Evolutionary conservation across 73 alveolate genomes (phyloP).

Genomic region (Paramecium octaurelia): DNA sequence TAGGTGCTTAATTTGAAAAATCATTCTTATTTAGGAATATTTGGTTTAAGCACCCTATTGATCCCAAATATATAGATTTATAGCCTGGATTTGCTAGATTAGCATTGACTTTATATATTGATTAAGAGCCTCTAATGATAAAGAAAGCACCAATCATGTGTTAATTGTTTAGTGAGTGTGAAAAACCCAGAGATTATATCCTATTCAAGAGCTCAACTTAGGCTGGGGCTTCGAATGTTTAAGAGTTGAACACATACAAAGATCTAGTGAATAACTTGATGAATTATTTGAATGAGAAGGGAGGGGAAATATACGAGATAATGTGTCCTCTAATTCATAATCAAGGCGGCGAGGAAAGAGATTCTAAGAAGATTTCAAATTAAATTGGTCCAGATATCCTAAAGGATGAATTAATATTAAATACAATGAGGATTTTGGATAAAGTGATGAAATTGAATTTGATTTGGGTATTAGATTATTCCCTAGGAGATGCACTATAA

Average conservation of each 20-base stretch:
- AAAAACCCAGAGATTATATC: not conserved
- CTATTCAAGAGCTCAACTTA: not conserved
- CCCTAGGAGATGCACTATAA: not conserved
- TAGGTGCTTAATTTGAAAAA: slow-evolving; percentile 46
- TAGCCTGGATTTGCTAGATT: slow-evolving; percentile 49
- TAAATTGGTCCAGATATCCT: not conserved
- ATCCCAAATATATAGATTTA: not conserved
- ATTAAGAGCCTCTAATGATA: slow-evolving; percentile 1
- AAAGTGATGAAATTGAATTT: not conserved
- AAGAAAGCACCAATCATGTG: slow-evolving; percentile 32
- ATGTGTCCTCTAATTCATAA: not conserved
- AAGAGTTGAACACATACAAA: slow-evolving; percentile 23
- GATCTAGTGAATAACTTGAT: not conserved
- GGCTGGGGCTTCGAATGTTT: not conserved
- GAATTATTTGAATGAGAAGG: not conserved
- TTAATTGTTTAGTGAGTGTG: not conserved
- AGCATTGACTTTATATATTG: slow-evolving; percentile 29
- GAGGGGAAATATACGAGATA: not conserved
- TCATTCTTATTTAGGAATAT: slow-evolving; percentile 32
- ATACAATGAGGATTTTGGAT: not conserved
- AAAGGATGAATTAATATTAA: not conserved
- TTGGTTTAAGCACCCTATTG: slow-evolving; percentile 25
- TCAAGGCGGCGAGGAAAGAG: not conserved
- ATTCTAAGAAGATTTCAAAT: not conserved
- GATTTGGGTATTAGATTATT: not conserved